Percentiles rank a stretch among this genome's conserved stretches.
These are phyloP conservation scores for Hypoxylon rubiginosum DNA, from an alignment of 2,329 filamentous ascomycete species.

Conservation along the genomic window DNA sequence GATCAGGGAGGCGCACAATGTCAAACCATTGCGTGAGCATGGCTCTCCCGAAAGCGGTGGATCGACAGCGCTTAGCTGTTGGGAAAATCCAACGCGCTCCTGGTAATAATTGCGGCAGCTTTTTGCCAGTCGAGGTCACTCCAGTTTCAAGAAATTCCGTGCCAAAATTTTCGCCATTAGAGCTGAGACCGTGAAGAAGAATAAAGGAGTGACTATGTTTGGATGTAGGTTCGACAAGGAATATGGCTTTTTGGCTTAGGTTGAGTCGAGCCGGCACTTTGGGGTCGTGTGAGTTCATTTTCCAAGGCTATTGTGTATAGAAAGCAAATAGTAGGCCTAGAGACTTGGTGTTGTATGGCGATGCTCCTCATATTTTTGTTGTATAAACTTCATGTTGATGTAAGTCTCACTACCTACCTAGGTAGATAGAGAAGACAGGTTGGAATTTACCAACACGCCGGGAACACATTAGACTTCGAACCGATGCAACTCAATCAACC, in stretches of 20 bases:
- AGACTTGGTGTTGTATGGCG: not conserved
- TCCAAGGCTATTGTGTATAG: not conserved
- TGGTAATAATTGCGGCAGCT: conserved; percentile 53
- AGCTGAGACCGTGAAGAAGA: conserved; percentile 42
- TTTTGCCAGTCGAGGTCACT: conserved; percentile 43
- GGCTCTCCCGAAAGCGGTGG: conserved; percentile 58
- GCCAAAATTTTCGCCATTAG: conserved; percentile 50
- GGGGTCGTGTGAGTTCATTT: not conserved
- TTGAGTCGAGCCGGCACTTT: not conserved
- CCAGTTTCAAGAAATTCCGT: conserved; percentile 51
- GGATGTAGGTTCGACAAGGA: conserved; percentile 41
- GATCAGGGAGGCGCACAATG: conserved; percentile 57
- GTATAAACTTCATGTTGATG: not conserved
- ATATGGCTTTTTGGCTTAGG: not conserved
- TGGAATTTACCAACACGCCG: not conserved
- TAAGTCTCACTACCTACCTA: too few species aligned
- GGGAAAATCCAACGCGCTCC: conserved; percentile 65
- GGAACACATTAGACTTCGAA: not conserved
- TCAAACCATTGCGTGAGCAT: conserved; percentile 67
- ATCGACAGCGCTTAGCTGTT: conserved; percentile 60
- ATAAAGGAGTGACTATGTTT: conserved; percentile 39
- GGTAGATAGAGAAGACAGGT: not conserved
- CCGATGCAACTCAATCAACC: not conserved
- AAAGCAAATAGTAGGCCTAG: not conserved
- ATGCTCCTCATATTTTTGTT: not conserved